Conservation (phyloP, 257 asterid genomes). For the Salvia hispanica region DNA sequence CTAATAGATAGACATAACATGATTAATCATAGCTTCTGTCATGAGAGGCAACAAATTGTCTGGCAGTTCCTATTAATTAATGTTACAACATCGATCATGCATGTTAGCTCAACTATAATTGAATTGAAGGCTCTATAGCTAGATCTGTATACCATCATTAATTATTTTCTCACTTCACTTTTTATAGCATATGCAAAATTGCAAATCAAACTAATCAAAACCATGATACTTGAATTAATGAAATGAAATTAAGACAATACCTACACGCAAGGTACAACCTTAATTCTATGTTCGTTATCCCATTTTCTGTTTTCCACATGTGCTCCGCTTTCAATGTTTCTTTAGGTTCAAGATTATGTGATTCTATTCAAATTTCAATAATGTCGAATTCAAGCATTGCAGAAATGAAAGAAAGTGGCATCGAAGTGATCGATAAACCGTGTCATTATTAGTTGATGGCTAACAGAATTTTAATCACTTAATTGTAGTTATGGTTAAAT, state of each 20-base stretch:
- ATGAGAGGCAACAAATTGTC: neutral
- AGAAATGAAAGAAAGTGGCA: neutral
- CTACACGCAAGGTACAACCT: no score
- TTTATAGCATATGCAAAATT: neutral
- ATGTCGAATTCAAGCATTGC: neutral
- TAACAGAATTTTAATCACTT: no score
- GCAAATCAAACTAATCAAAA: neutral
- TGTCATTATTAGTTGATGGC: constrained; percentile 20
- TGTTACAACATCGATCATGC: neutral
- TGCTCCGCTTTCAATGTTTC: no score
- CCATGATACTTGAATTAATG: no score
- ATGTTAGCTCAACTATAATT: neutral
- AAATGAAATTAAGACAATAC: no score
- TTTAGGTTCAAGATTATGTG: no score
- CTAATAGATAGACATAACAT: neutral
- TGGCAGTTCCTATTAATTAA: neutral
- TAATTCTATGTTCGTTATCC: no score
- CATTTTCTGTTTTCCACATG: no score
- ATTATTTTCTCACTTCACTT: neutral
- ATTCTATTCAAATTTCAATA: neutral
- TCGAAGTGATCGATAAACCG: constrained; percentile 3
- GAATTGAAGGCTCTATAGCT: neutral
- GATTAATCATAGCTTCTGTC: neutral
- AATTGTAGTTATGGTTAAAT: constrained; percentile 4
- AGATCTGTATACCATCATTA: neutral